Evolutionary conservation across 306 rosid species (phyloP).

Genomic region (Dalbergia cultrata): DNA sequence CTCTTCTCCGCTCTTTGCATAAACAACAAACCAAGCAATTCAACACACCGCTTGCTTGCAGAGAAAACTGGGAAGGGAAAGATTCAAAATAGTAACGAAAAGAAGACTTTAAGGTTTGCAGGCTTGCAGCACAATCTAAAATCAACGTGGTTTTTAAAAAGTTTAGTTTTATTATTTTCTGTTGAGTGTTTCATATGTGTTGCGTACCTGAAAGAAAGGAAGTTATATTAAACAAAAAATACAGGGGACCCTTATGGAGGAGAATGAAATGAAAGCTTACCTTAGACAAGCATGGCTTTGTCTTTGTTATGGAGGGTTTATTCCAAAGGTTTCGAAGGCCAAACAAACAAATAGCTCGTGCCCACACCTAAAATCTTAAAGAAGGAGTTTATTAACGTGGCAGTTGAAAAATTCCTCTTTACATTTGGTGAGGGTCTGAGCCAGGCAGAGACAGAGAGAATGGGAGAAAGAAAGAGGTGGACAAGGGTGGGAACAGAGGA

Average conservation of each 20-base stretch:
- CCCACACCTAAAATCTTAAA: constrained; percentile 36
- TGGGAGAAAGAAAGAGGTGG: neutral
- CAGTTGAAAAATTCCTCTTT: constrained; percentile 29
- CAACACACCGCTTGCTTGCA: neutral
- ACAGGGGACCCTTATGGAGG: neutral
- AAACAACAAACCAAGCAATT: constrained; percentile 6
- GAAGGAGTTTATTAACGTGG: constrained; percentile 14
- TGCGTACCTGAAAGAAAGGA: constrained; percentile 11
- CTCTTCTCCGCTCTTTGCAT: constrained; percentile 37
- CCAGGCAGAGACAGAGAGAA: neutral
- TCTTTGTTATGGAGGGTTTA: neutral
- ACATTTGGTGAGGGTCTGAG: constrained; percentile 43
- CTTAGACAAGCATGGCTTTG: constrained; percentile 51
- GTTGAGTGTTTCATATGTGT: neutral
- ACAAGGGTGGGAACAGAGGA: constrained; percentile 8
- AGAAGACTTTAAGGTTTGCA: too few relatives aligned
- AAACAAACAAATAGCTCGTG: constrained; percentile 1
- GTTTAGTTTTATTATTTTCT: neutral
- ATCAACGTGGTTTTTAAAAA: neutral
- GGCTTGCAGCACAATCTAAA: neutral
- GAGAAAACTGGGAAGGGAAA: constrained; percentile 28
- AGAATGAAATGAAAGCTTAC: constrained; percentile 46
- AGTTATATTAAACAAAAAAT: neutral
- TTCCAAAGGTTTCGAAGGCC: neutral
- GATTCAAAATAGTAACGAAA: neutral